These are phyloP conservation scores for Ophiocordyceps camponoti-leonardi DNA, from an alignment of 2,329 filamentous ascomycete species.

Conservation along the genomic window DNA sequence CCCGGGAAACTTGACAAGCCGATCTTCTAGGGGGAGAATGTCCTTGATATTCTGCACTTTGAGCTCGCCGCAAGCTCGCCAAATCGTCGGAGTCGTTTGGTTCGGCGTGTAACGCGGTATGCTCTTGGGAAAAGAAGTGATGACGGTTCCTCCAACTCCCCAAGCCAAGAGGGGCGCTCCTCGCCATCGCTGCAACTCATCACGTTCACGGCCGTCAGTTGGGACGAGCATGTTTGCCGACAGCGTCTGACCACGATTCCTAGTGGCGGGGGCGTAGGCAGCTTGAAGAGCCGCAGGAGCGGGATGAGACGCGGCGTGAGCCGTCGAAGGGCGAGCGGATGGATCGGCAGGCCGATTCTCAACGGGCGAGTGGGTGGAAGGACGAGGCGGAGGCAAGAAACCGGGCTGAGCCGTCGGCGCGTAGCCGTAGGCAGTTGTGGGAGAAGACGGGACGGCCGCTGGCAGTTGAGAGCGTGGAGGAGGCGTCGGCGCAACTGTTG, in stretches of 20 bases:
- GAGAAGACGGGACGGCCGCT: conserved; percentile 35
- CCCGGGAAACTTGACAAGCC: conserved; percentile 69
- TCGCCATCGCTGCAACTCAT: conserved; percentile 79
- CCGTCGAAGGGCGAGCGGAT: conserved; percentile 35
- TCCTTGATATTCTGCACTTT: conserved; percentile 62
- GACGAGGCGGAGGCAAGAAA: conserved; percentile 39
- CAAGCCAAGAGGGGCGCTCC: conserved; percentile 76
- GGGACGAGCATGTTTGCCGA: conserved; percentile 41
- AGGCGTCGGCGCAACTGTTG: conserved; percentile 26
- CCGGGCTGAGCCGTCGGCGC: conserved; percentile 20
- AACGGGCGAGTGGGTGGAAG: conserved; percentile 45
- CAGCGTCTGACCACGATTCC: conserved; percentile 35
- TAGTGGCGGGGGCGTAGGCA: conserved; percentile 14
- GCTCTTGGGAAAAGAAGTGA: conserved; percentile 78
- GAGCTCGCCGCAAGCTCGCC: conserved; percentile 68
- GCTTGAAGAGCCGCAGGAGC: conserved; percentile 9
- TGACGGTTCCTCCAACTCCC: conserved; percentile 68
- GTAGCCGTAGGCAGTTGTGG: conserved; percentile 34
- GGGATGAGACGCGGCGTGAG: conserved; percentile 26
- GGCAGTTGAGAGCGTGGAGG: conserved; percentile 22
- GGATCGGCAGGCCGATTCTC: conserved; percentile 25
- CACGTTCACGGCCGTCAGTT: conserved; percentile 49
- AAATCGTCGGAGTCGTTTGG: conserved; percentile 56
- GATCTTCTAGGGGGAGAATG: conserved; percentile 52
- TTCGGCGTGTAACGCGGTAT: conserved; percentile 72